Evolutionary conservation across 768 basidiomycete species (phyloP).

Genomic region (Mycena crocata): DNA sequence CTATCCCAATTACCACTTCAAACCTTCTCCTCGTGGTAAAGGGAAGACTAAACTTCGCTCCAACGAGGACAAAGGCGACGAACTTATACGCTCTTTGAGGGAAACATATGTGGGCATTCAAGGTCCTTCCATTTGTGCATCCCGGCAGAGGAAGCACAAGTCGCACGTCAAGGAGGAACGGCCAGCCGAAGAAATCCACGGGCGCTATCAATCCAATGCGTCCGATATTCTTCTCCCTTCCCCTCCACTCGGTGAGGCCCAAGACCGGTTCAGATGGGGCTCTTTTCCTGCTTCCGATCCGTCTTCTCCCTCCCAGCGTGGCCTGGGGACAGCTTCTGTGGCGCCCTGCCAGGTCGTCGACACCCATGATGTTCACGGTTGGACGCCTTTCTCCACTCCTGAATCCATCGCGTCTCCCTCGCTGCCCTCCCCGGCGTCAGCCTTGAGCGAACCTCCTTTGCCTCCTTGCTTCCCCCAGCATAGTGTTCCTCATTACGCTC

Average conservation of each 20-base stretch:
- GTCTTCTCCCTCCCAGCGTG: not conserved
- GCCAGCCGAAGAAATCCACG: not conserved
- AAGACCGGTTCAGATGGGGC: not conserved
- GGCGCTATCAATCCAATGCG: not conserved
- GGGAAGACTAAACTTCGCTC: constrained; percentile 36
- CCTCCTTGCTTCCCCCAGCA: constrained; percentile 39
- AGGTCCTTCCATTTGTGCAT: constrained; percentile 50
- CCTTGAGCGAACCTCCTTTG: constrained; percentile 28
- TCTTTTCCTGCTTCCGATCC: constrained; percentile 6
- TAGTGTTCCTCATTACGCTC: constrained; percentile 38
- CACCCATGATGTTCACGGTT: not conserved
- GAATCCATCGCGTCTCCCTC: constrained; percentile 28
- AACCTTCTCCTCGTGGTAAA: constrained; percentile 56
- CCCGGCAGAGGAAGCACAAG: constrained; percentile 47
- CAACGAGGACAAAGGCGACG: constrained; percentile 36
- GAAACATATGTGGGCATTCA: constrained; percentile 47
- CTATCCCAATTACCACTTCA: constrained; percentile 74
- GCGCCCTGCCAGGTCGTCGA: constrained; percentile 10
- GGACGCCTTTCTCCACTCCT: constrained; percentile 16
- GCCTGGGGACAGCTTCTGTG: not conserved
- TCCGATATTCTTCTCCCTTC: not conserved
- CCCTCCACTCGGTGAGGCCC: not conserved
- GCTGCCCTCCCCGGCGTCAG: constrained; percentile 31
- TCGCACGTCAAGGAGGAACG: constrained; percentile 33
- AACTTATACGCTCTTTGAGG: constrained; percentile 47